These are phyloP conservation scores for Stygiomarasmius scandens DNA, from an alignment of 1,284 basidiomycete species.

Conservation along the genomic window DNA sequence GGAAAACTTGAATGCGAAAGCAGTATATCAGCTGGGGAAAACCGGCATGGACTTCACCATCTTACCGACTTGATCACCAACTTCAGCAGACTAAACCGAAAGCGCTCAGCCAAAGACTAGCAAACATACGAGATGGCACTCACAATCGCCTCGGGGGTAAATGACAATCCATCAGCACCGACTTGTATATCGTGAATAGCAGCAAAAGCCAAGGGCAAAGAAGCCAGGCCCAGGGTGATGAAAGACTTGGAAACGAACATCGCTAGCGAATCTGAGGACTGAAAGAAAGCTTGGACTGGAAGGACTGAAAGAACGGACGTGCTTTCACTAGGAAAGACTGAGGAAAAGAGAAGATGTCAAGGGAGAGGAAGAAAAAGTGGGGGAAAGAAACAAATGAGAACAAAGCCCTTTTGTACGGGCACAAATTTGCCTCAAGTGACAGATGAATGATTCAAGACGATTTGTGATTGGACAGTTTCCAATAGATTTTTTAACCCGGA, in stretches of 20 bases:
- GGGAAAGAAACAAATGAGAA: neutral
- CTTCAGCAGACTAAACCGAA: conserved; percentile 29
- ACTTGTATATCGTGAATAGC: conserved; percentile 37
- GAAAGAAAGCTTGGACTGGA: conserved; percentile 23
- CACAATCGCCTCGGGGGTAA: conserved; percentile 40
- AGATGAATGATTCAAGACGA: neutral
- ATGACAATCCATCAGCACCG: conserved; percentile 34
- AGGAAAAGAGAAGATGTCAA: neutral
- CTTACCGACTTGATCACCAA: conserved; percentile 38
- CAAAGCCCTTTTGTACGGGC: neutral
- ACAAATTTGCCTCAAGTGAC: neutral
- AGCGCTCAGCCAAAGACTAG: neutral
- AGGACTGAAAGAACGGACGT: conserved; percentile 25
- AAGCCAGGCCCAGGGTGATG: conserved; percentile 23
- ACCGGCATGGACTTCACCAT: too few relatives aligned
- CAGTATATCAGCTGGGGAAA: too few relatives aligned
- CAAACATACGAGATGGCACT: conserved; percentile 16
- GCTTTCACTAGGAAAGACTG: conserved; percentile 24
- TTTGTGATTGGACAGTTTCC: neutral
- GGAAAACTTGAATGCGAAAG: conserved; percentile 28
- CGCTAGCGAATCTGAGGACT: conserved; percentile 24
- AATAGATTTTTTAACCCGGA: neutral
- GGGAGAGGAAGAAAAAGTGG: neutral
- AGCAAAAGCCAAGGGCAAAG: conserved; percentile 31
- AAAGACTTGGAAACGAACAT: conserved; percentile 27